Evolutionary conservation across 2,329 filamentous ascomycete genomes (phyloP), one percentile per base, ranked within the genome.

Genomic region (Fusarium anthophilum): DNA sequence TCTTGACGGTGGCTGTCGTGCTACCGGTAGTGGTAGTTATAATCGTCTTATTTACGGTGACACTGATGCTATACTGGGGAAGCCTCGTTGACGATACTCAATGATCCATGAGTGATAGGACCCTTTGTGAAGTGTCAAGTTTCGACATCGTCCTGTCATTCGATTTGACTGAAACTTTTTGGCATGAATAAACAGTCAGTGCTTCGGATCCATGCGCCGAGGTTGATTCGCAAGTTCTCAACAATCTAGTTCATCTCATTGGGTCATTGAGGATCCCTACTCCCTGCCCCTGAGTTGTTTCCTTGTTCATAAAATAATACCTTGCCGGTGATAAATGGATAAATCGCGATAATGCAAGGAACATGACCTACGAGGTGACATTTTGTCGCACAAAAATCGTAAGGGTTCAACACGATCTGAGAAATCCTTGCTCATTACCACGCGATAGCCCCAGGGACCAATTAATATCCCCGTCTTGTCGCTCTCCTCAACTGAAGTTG

Each of bases 401-500:
- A 22, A 53, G 45, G 32, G 32, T 63, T 38, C 41, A 35, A 30
- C 13, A 44, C 38, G 54, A 66, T 70, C 61, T 55, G 22, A 45
- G 17, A 24, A 37, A 71, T 37, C 69, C 60, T 71, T 71, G 61
- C 41, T 43, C n/a, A 26, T 38, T 39, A 39, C 58, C 53, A 70
- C 58, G 45, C 51, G 64, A 38, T 38, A 37, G 63, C 44, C 44
- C 28, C 15, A 37, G 43, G 47, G 32, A 37, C 51, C 51, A 55
- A 55, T 55, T 30, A n/a, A 55, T 18, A 55, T 55, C 35, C 51
- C 28, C 35, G 35, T 26, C 41, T 65, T 37, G n/a, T 32, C 32
- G 39, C 32, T 39, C 51, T 71, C 70, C 65, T 62, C 32, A 71
- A 62, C 62, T 69, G 58, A 61, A 59, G 56, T 44, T 68, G 58